Evolutionary conservation across 2,329 filamentous ascomycete genomes (phyloP).

Genomic region (Aspergillus viridinutans): DNA sequence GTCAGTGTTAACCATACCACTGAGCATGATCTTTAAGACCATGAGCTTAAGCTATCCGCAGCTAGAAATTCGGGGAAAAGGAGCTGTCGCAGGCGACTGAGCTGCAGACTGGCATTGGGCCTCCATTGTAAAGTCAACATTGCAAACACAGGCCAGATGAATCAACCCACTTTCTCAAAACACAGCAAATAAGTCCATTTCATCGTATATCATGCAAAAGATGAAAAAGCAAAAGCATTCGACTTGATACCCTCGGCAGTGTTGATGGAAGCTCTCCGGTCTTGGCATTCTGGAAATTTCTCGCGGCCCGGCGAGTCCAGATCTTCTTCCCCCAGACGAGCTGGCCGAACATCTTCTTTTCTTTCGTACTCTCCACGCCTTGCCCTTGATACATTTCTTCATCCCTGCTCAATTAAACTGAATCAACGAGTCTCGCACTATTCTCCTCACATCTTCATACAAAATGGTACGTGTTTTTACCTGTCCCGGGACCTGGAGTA

Average conservation of each 20-base stretch:
- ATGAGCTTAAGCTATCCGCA: neutral
- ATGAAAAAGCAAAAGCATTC: neutral
- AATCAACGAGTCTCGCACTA: constrained; percentile 10
- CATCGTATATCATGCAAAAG: neutral
- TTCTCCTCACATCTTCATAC: constrained; percentile 4
- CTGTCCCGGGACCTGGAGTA: neutral
- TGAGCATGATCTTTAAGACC: neutral
- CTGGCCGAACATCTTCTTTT: constrained; percentile 24
- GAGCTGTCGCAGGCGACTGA: constrained; percentile 2
- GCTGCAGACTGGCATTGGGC: constrained; percentile 1
- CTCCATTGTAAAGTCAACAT: neutral
- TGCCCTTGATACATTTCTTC: constrained; percentile 12
- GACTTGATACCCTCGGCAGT: constrained; percentile 29
- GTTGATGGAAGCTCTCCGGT: constrained; percentile 24
- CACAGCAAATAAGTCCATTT: neutral
- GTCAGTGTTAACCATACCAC: neutral
- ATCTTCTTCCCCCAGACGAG: constrained; percentile 31
- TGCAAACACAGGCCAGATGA: neutral
- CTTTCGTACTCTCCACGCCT: constrained; percentile 26
- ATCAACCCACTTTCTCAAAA: neutral
- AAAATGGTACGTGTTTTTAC: constrained; percentile 22
- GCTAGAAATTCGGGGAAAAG: constrained; percentile 7
- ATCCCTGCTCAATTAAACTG: constrained; percentile 1
- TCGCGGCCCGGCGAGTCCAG: constrained; percentile 27
- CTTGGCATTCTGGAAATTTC: constrained; percentile 46